These are phyloP conservation scores for Populus deltoides DNA, from an alignment of 345 rosid species.

Conservation along the genomic window DNA sequence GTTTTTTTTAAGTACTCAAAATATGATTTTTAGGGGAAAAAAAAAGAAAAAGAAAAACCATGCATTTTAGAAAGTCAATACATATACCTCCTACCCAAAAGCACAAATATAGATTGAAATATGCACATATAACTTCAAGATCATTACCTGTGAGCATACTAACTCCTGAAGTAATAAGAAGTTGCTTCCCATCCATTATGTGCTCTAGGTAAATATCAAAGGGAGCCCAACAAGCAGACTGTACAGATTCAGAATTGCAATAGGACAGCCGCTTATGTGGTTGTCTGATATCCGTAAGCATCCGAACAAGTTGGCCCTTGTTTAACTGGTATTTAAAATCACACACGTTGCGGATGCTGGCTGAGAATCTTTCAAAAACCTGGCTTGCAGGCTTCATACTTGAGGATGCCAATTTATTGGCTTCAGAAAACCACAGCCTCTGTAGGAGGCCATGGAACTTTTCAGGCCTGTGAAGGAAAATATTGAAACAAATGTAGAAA, in stretches of 20 bases:
- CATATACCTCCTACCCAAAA: background rate
- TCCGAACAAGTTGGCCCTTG: constrained; percentile 30
- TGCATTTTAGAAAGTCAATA: too few species aligned
- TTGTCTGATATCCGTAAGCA: constrained; percentile 31
- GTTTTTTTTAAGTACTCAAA: background rate
- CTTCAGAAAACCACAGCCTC: constrained; percentile 43
- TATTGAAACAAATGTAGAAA: background rate
- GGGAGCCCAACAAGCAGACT: constrained; percentile 52
- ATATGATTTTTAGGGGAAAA: background rate
- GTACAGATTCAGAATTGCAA: constrained; percentile 34
- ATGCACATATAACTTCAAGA: background rate
- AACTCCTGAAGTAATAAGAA: constrained; percentile 44
- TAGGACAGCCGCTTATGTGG: constrained; percentile 31
- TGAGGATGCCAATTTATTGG: constrained; percentile 31
- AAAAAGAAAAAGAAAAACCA: too few species aligned
- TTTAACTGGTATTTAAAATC: constrained; percentile 38
- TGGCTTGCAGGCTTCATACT: constrained; percentile 32
- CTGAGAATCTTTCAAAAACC: constrained; percentile 34
- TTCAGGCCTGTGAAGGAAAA: constrained; percentile 42
- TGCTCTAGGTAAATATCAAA: constrained; percentile 61
- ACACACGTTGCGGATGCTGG: constrained; percentile 34
- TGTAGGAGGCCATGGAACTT: constrained; percentile 46
- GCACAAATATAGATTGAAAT: background rate
- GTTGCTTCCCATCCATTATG: constrained; percentile 58
- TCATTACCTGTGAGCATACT: constrained; percentile 42